Percentiles rank a stretch among this genome's conserved stretches.
Conservation (phyloP, 2,329 filamentous ascomycete genomes). For the Verticillium zaregamsianum region DNA sequence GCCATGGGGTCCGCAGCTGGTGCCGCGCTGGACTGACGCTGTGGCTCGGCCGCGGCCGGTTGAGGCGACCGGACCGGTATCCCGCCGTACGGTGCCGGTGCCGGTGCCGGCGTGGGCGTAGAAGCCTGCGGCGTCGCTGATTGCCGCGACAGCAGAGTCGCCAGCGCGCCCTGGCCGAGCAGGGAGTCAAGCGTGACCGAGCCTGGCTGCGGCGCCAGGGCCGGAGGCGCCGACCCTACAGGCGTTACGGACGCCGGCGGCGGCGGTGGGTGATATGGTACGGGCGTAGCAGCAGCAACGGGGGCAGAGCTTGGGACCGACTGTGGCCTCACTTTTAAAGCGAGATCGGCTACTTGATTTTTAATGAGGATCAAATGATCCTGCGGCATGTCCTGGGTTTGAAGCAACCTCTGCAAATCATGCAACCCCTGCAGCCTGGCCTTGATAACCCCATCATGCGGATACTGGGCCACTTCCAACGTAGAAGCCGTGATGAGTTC, state of each 20-base stretch:
- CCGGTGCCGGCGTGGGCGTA: conserved; percentile 37
- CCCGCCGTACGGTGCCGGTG: conserved; percentile 6
- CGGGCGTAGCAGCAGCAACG: conserved; percentile 34
- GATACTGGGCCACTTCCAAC: conserved; percentile 70
- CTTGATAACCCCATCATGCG: conserved; percentile 71
- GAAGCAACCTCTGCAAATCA: conserved; percentile 77
- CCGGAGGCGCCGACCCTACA: conserved; percentile 22
- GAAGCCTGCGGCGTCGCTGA: conserved; percentile 44
- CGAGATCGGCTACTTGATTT: conserved; percentile 77
- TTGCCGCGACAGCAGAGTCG: conserved; percentile 52
- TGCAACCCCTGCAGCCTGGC: conserved; percentile 79
- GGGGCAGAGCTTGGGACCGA: conserved; percentile 36
- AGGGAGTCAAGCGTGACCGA: conserved; percentile 52
- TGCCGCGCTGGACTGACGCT: conserved; percentile 28
- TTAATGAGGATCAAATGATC: conserved; percentile 82
- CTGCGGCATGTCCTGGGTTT: conserved; percentile 71
- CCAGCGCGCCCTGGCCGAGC: conserved; percentile 56
- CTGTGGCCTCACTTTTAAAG: conserved; percentile 55
- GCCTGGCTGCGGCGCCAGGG: conserved; percentile 13
- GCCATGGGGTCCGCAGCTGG: conserved; percentile 47
- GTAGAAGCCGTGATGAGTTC: conserved; percentile 70
- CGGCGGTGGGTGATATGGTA: conserved; percentile 27
- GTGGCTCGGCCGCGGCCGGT: conserved; percentile 35
- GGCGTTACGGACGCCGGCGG: conserved; percentile 28
- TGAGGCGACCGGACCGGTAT: conserved; percentile 47